phyloP scores from a whole-genome alignment of 2,329 filamentous ascomycete genomes.

The Colletotrichum kahawae region DNA sequence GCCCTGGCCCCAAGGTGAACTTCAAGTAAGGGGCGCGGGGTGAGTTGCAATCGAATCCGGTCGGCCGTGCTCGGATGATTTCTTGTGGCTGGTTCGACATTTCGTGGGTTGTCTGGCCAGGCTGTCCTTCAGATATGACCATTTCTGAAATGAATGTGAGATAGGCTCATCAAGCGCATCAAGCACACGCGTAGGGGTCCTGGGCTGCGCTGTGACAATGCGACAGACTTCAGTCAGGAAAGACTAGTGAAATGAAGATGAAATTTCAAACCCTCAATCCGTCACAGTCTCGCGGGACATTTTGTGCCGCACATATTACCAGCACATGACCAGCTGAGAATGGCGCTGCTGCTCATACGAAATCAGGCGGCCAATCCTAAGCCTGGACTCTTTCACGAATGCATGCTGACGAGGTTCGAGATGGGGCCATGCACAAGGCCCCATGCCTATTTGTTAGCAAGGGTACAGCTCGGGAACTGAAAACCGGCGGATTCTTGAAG shows the following conservation, averaged over 20 bases:
- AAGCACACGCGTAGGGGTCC: background rate
- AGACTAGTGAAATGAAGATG: background rate
- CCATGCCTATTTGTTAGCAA: background rate
- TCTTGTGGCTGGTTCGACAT: background rate
- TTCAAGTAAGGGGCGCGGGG: background rate
- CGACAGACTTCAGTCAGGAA: background rate
- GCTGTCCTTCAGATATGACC: background rate
- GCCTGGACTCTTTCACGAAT: background rate
- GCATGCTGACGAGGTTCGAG: background rate
- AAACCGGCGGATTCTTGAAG: rapidly evolving
- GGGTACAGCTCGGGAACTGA: background rate
- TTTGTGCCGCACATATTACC: background rate
- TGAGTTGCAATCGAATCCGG: background rate
- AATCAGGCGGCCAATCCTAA: background rate
- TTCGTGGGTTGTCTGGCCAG: background rate
- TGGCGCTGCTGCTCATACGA: background rate
- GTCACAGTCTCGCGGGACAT: background rate
- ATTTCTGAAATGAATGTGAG: background rate
- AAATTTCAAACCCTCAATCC: background rate
- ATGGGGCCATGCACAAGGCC: background rate
- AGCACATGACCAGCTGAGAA: background rate
- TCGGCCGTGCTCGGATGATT: background rate
- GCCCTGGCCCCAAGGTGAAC: background rate
- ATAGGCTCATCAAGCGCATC: background rate
- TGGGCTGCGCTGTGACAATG: background rate